A percentile compares a stretch with the other conserved stretches of the same genome.
Conservation (phyloP, 192 early-diverging fungal species). For the Geranomyces variabilis region DNA sequence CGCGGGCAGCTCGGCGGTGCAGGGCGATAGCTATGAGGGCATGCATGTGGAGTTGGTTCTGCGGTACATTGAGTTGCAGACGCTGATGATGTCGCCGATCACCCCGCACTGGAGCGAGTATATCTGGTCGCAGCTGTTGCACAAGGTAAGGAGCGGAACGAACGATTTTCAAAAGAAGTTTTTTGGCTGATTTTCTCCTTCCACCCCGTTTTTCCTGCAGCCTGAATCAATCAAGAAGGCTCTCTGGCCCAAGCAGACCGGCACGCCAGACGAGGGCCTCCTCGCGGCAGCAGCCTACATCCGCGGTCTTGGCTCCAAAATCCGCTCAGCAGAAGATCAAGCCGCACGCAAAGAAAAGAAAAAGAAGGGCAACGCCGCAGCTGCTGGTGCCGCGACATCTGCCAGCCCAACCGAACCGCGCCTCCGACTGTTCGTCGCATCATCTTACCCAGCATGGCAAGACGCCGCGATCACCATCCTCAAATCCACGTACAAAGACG, state of each 20-base stretch:
- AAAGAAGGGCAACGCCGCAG: slow-evolving; percentile 46
- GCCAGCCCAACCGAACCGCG: not conserved
- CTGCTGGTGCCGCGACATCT: slow-evolving; percentile 68
- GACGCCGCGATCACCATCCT: slow-evolving; percentile 57
- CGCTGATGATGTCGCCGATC: slow-evolving; percentile 84
- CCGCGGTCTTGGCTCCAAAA: slow-evolving; percentile 68
- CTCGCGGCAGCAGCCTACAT: slow-evolving; percentile 81
- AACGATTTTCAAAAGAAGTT: not conserved
- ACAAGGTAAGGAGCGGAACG: slow-evolving; percentile 63
- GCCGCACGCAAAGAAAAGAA: slow-evolving; percentile 79
- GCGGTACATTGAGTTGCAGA: slow-evolving; percentile 83
- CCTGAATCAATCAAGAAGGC: slow-evolving; percentile 70
- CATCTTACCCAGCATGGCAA: slow-evolving; percentile 93
- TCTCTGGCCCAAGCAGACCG: slow-evolving; percentile 60
- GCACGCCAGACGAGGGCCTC: slow-evolving; percentile 68
- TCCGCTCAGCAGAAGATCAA: slow-evolving; percentile 79
- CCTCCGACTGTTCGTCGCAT: slow-evolving; percentile 80
- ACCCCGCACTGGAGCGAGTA: slow-evolving; percentile 94
- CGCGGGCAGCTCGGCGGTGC: slow-evolving; percentile 12
- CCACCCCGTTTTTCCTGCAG: slow-evolving; percentile 13
- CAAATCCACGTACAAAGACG: slow-evolving; percentile 46
- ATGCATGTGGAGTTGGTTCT: slow-evolving; percentile 87
- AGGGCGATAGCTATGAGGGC: slow-evolving; percentile 56
- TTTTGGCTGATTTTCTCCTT: not conserved
- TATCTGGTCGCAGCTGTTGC: slow-evolving; percentile 80